These are phyloP conservation scores for Echinosophora koreensis DNA, from an alignment of 306 rosid species.

Conservation along the genomic window DNA sequence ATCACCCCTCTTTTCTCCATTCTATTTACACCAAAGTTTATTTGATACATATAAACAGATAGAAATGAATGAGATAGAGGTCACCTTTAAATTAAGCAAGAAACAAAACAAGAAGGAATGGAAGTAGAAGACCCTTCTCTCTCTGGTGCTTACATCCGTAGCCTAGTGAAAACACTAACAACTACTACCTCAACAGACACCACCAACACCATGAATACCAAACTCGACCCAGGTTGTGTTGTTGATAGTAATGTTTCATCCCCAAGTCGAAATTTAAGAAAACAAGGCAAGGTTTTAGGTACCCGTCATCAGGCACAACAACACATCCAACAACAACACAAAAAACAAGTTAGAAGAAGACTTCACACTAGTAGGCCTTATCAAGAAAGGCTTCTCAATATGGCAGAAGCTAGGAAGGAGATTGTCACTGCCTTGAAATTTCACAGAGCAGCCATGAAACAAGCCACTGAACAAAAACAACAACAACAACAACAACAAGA, in stretches of 20 bases:
- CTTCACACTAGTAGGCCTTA: conserved; percentile 71
- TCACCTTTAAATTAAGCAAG: conserved; percentile 42
- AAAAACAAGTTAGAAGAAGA: conserved; percentile 77
- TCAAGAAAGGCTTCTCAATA: conserved; percentile 78
- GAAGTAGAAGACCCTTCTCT: conserved; percentile 61
- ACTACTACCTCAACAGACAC: conserved; percentile 52
- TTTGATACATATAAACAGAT: conserved; percentile 9
- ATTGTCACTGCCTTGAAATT: conserved; percentile 80
- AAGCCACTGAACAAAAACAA: conserved; percentile 54
- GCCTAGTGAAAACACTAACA: conserved; percentile 64
- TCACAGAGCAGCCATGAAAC: conserved; percentile 83
- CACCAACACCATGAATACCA: conserved; percentile 57
- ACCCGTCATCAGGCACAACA: conserved; percentile 41
- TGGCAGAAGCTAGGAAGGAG: conserved; percentile 96
- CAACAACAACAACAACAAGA: conserved; percentile 50
- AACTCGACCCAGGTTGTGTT: conserved; percentile 31
- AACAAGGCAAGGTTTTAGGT: conserved; percentile 44
- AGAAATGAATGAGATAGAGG: conserved; percentile 44
- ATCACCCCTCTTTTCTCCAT: conserved; percentile 41
- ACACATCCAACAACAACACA: conserved; percentile 51
- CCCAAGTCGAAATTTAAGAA: conserved; percentile 36
- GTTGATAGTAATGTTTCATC: conserved; percentile 19
- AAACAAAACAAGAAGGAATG: conserved; percentile 43
- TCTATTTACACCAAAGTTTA: conserved; percentile 45
- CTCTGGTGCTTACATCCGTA: conserved; percentile 71